These are phyloP conservation scores for Kwoniella europaea DNA, from an alignment of 768 basidiomycete species.

Conservation along the genomic window DNA sequence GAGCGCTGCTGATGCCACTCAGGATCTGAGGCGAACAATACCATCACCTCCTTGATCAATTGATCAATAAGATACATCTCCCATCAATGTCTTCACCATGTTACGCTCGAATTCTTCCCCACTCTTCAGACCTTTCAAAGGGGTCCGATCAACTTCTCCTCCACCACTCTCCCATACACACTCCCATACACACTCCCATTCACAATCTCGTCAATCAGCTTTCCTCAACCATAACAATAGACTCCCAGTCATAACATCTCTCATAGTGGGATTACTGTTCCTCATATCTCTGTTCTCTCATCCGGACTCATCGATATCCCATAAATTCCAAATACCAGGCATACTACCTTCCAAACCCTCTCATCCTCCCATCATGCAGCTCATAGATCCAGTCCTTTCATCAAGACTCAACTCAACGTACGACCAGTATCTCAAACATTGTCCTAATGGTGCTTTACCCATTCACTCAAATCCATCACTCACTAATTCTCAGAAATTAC, in stretches of 20 bases:
- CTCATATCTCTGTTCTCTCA: slow-evolving; percentile 22
- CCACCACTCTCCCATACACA: not conserved
- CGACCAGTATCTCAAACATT: not conserved
- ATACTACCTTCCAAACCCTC: slow-evolving; percentile 30
- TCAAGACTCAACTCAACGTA: slow-evolving; percentile 4
- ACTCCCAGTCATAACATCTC: not conserved
- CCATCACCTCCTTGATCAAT: too few species aligned
- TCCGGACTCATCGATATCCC: slow-evolving; percentile 19
- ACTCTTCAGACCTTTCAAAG: slow-evolving; percentile 8
- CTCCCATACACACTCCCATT: not conserved
- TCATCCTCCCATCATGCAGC: not conserved
- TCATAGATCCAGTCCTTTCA: not conserved
- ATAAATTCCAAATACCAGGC: slow-evolving; percentile 34
- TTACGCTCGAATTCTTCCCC: slow-evolving; percentile 15
- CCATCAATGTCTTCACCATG: not conserved
- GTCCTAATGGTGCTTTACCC: slow-evolving; percentile 12
- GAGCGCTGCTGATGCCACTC: too few species aligned
- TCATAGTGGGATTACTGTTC: slow-evolving; percentile 16
- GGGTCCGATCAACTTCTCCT: slow-evolving; percentile 1
- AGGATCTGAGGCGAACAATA: too few species aligned
- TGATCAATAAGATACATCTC: not conserved
- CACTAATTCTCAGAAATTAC: slow-evolving; percentile 9
- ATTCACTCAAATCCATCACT: slow-evolving; percentile 15
- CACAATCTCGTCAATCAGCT: not conserved
- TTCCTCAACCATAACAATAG: not conserved